Conservation (phyloP, 2,329 filamentous ascomycete species). For the Diaporthe destruens region DNA sequence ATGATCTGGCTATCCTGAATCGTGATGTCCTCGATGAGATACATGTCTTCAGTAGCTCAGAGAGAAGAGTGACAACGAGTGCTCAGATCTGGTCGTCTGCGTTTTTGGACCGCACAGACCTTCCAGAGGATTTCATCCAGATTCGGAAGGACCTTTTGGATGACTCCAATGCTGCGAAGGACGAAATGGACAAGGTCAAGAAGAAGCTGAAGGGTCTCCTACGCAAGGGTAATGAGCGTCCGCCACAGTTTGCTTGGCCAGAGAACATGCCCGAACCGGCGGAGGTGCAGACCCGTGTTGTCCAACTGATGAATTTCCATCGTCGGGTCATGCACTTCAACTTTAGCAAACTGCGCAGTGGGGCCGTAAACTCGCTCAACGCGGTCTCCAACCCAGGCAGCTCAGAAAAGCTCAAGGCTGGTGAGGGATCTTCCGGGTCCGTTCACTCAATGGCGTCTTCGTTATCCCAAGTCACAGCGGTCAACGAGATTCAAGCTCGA, state of each 20-base stretch:
- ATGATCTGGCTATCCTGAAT: conserved; percentile 93
- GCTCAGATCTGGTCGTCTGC: conserved; percentile 95
- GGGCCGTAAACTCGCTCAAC: conserved; percentile 73
- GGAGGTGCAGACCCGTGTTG: conserved; percentile 89
- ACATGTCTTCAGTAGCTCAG: conserved; percentile 94
- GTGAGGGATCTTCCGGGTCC: conserved; percentile 57
- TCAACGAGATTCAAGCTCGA: conserved; percentile 82
- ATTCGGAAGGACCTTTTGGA: conserved; percentile 95
- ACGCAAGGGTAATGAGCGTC: conserved; percentile 91
- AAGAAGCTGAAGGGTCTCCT: conserved; percentile 97
- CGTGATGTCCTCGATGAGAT: conserved; percentile 92
- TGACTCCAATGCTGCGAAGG: conserved; percentile 97
- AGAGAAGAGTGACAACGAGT: conserved; percentile 92
- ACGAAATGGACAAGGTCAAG: conserved; percentile 99
- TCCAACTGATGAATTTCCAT: conserved; percentile 98
- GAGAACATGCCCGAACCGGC: conserved; percentile 94
- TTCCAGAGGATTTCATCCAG: conserved; percentile 87
- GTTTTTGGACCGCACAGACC: conserved; percentile 88
- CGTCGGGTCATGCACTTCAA: conserved; percentile 95
- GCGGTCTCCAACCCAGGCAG: conserved; percentile 65
- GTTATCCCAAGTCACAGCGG: conserved; percentile 71
- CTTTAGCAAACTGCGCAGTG: conserved; percentile 81
- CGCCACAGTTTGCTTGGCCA: conserved; percentile 98
- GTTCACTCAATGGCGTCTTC: conserved; percentile 54
- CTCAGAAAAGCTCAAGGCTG: conserved; percentile 57